These are phyloP conservation scores for Eutrema heterophyllum DNA, from an alignment of 345 rosid species.

Conservation along the genomic window DNA sequence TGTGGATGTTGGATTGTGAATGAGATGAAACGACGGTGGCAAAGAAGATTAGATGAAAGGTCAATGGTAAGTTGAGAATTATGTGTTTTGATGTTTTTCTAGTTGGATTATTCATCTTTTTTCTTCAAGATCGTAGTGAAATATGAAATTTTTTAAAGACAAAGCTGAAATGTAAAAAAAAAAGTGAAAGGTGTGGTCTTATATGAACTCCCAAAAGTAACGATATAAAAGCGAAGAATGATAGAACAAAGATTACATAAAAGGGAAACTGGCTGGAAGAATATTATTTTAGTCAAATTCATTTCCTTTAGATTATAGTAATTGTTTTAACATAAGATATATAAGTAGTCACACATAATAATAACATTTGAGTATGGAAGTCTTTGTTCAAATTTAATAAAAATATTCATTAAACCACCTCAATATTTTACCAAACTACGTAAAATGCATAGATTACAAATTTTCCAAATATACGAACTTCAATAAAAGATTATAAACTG, in stretches of 20 bases:
- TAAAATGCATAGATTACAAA: background rate
- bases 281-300: background rate
- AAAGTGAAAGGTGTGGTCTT: background rate
- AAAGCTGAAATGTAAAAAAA: background rate
- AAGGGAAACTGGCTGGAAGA: background rate
- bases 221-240: background rate
- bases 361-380: background rate
- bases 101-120: background rate
- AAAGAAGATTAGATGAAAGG: background rate
- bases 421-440: background rate
- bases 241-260: background rate
- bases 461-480: background rate
- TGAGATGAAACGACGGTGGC: slow-evolving; percentile 4
- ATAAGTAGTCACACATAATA: background rate
- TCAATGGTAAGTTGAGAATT: background rate
- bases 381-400: slow-evolving; percentile 1
- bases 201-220: background rate
- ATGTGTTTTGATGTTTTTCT: background rate
- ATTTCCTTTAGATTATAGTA: background rate
- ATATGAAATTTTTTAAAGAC: background rate
- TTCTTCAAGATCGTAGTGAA: background rate
- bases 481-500: background rate
- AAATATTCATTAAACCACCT: background rate
- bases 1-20: background rate
- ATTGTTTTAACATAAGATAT: background rate